Conservation (phyloP, 2,329 filamentous ascomycete genomes). For the Thelonectria discophora region DNA sequence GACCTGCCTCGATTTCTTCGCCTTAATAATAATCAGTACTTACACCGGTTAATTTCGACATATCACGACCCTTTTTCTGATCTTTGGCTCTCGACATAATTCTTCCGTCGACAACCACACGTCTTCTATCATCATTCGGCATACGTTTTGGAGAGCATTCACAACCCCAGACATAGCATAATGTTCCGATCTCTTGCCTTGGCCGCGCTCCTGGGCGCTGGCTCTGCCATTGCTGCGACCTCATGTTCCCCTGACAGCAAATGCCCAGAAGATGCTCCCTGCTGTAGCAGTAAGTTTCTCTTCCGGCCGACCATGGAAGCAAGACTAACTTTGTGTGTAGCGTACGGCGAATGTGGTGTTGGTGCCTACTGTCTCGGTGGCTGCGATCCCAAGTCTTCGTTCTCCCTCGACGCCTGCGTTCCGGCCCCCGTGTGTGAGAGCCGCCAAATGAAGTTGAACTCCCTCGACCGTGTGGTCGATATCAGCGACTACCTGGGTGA, state of each 20-base stretch:
- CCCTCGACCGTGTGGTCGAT: conserved; percentile 71
- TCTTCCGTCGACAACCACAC: conserved; percentile 6
- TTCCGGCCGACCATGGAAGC: neutral
- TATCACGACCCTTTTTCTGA: neutral
- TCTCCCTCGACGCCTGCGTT: conserved; percentile 83
- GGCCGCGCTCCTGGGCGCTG: conserved; percentile 46
- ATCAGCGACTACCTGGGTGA: conserved; percentile 90
- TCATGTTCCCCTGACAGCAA: conserved; percentile 65
- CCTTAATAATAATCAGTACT: conserved; percentile 3
- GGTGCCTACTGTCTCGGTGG: conserved; percentile 96
- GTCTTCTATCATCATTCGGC: conserved; percentile 8
- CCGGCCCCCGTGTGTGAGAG: conserved; percentile 84
- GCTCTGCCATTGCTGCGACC: conserved; percentile 49
- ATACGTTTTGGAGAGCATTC: conserved; percentile 8
- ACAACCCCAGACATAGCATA: conserved; percentile 26
- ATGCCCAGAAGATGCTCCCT: conserved; percentile 78
- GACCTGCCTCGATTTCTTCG: conserved; percentile 12
- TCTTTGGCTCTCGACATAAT: neutral
- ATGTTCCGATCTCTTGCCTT: conserved; percentile 48
- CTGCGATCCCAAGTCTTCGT: conserved; percentile 88
- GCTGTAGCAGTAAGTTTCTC: conserved; percentile 76
- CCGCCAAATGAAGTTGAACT: conserved; percentile 77
- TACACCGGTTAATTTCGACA: conserved; percentile 8
- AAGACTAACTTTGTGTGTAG: conserved; percentile 54
- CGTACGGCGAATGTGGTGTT: conserved; percentile 91